These are phyloP conservation scores for Globisporangium radiosum DNA, from an alignment of 352 stramenopile genomes.

Conservation along the genomic window DNA sequence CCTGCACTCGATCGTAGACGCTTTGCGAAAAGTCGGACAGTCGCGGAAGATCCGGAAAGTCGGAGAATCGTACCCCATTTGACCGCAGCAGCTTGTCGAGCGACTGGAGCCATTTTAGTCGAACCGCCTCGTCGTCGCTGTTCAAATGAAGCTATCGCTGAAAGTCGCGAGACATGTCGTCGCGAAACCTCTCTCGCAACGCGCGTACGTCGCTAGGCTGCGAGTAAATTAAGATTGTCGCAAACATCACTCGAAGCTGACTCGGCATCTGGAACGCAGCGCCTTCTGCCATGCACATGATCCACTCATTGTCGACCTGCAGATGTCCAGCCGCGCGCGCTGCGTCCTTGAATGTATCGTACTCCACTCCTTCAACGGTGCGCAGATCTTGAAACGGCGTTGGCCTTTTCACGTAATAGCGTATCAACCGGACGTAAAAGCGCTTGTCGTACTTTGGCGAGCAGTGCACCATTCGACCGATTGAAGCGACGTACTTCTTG, in stretches of 20 bases:
- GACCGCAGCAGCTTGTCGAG: not conserved
- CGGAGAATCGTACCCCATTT: not conserved
- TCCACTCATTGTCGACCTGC: slow-evolving; percentile 19
- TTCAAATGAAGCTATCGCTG: not conserved
- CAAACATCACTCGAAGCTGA: slow-evolving; percentile 26
- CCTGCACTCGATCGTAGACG: not conserved
- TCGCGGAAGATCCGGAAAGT: not conserved
- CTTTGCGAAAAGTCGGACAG: slow-evolving; percentile 2
- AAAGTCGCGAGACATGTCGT: slow-evolving; percentile 15
- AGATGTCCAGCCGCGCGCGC: slow-evolving; percentile 9
- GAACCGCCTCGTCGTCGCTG: not conserved
- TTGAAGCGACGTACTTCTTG: slow-evolving; percentile 5
- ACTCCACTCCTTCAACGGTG: not conserved
- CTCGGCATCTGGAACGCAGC: slow-evolving; percentile 12
- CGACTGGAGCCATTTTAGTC: not conserved
- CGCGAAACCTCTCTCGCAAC: slow-evolving; percentile 17
- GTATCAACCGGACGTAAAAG: slow-evolving; percentile 16
- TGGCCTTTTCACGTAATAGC: not conserved
- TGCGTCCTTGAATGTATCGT: not conserved
- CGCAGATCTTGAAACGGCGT: not conserved
- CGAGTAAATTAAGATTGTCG: slow-evolving; percentile 18
- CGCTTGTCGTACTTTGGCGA: slow-evolving; percentile 16
- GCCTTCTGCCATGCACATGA: slow-evolving; percentile 15
- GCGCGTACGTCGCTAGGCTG: slow-evolving; percentile 2
- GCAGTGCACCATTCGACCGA: slow-evolving; percentile 17